Conservation (phyloP, 352 stramenopile species). For the Globisporangium orthogonon region DNA sequence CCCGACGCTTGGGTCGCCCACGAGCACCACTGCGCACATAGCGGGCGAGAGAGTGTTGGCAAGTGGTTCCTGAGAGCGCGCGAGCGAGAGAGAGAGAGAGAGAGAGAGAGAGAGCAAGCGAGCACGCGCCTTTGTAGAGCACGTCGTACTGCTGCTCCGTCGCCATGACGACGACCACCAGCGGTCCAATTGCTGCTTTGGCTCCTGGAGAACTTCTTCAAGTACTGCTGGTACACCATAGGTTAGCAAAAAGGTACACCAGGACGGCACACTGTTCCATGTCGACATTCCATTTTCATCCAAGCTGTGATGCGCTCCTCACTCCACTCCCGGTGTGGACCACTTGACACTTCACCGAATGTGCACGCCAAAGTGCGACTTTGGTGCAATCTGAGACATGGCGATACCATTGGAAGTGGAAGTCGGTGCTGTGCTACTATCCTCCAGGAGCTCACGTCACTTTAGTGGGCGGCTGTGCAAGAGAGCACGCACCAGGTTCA, state of each 20-base stretch:
- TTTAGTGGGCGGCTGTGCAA: not conserved
- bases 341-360: not conserved
- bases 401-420: not conserved
- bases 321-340: no score
- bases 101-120: not conserved
- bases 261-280: no score
- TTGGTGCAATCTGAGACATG: not conserved
- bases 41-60: no score
- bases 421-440: not conserved
- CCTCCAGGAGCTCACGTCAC: no score
- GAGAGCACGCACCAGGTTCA: no score
- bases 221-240: no score
- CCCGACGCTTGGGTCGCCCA: slow-evolving; percentile 81
- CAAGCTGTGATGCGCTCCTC: no score
- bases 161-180: not conserved
- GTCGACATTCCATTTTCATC: no score
- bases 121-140: slow-evolving; percentile 60
- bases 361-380: not conserved
- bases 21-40: slow-evolving; percentile 49
- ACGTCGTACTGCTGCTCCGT: slow-evolving; percentile 74
- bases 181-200: no score
- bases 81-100: not conserved
- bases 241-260: no score
- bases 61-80: not conserved
- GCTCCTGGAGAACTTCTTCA: no score